Base-by-base conservation (phyloP, 2,329 filamentous ascomycete genomes). In the Penicillium hesseltinei region DNA sequence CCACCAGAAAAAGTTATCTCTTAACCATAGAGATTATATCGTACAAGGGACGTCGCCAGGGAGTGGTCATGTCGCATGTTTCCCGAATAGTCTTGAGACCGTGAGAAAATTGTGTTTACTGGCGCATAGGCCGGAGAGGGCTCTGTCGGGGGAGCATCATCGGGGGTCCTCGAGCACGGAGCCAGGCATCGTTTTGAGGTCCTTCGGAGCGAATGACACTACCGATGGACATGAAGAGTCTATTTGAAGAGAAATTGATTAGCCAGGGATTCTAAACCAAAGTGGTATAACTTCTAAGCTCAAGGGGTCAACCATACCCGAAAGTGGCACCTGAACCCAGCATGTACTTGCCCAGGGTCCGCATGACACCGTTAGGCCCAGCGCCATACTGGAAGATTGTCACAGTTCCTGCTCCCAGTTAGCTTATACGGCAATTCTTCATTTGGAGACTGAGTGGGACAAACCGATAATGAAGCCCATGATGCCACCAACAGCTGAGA, bases 191-290 rank as follows among this genome's bases (percentile, higher is more conserved):
- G 68, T 90, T 87, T 38, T 89, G 87, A 43, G 91, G 90, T 63
- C 90, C 87, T 68, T 99, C 94, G 59, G 91, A 92, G 72, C 94
- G 89, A 70, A 99, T 97, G 44, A 96, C 92, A 68, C 91, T 96
- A 66, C 94, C 94, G 67, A 99, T 96, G 57, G 91, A 93, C 94
- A 99, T 99, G 83, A 99, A 99, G 80, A 97, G 97, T 54, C 84
- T 87, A 65, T 49, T 17, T 23, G 5, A 35, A 57, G 54, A 17
- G 5, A 29, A 17, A 1, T 21, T 43, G 36, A 49, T 62, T 50
- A 58, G 49, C 45, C 25, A n/a, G 17, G 11, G 4, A 15, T 36
- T 21, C n/a, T 19, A 3, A 31, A 23, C 8, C 38, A 15, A 21
- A 46, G 2, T 19, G 19, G 44, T 27, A 54, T 10, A 21, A 56